Conservation (phyloP, 805 yeast genomes). For the Ogataea naganishii region DNA sequence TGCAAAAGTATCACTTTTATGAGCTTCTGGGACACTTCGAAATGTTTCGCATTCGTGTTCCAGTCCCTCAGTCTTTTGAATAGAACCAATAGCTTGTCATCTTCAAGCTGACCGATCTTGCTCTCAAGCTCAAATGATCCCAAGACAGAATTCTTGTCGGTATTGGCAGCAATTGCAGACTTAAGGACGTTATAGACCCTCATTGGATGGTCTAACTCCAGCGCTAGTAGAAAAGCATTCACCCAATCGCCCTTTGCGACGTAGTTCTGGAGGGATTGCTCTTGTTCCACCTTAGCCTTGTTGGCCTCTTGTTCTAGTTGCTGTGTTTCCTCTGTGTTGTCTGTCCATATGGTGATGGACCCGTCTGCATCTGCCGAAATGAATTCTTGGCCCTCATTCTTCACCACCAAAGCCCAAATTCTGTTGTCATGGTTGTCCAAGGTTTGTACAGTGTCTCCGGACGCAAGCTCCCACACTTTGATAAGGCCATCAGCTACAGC, state of each 20-base stretch:
- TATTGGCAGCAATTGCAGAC: constrained; percentile 43
- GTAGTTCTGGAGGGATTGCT: constrained; percentile 75
- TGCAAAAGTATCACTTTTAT: constrained; percentile 54
- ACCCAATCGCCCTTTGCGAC: constrained; percentile 73
- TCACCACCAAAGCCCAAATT: constrained; percentile 80
- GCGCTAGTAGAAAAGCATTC: constrained; percentile 78
- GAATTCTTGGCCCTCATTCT: constrained; percentile 58
- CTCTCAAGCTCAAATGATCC: constrained; percentile 57
- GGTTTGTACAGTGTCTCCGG: constrained; percentile 76
- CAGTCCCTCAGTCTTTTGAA: constrained; percentile 83
- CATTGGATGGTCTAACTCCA: constrained; percentile 86
- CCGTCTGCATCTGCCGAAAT: constrained; percentile 95
- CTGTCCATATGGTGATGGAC: constrained; percentile 80
- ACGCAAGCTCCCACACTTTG: constrained; percentile 75
- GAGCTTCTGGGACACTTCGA: constrained; percentile 71
- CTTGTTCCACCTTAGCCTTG: constrained; percentile 66
- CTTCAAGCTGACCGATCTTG: constrained; percentile 46
- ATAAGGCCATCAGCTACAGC: constrained; percentile 94
- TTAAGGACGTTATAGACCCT: constrained; percentile 70
- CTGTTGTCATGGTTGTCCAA: constrained; percentile 88
- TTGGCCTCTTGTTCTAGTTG: constrained; percentile 45
- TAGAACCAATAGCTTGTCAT: constrained; percentile 50
- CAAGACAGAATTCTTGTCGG: constrained; percentile 39
- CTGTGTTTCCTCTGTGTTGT: constrained; percentile 69
- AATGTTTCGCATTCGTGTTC: constrained; percentile 84